Evolutionary conservation across 345 rosid species (phyloP).

Genomic region (Eucalyptus cloeziana): DNA sequence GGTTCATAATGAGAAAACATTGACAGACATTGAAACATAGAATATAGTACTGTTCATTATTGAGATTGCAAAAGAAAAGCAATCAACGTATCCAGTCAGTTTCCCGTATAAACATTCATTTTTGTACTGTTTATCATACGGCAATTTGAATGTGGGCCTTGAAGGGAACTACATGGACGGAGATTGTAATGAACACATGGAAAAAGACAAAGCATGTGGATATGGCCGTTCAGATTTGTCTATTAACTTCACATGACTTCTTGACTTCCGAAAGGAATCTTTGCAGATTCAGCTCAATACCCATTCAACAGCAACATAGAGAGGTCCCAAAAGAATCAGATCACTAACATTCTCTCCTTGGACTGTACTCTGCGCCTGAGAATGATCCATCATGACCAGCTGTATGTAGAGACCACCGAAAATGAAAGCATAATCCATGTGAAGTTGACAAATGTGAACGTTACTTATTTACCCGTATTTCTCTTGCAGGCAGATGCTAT

Average conservation of each 20-base stretch:
- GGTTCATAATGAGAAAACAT: background rate
- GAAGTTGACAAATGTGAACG: background rate
- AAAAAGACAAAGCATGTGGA: background rate
- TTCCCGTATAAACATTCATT: background rate
- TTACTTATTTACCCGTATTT: background rate
- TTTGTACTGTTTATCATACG: background rate
- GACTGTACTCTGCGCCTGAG: background rate
- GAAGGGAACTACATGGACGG: background rate
- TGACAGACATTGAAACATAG: background rate
- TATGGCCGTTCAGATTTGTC: background rate
- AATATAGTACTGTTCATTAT: background rate
- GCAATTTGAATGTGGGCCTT: background rate
- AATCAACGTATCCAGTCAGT: background rate
- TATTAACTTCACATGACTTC: background rate
- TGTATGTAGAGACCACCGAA: background rate
- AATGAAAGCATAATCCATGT: background rate
- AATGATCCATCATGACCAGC: background rate
- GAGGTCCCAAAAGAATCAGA: background rate
- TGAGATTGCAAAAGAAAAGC: background rate
- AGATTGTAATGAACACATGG: background rate
- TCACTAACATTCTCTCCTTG: background rate
- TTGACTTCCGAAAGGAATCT: background rate
- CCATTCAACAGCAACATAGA: background rate
- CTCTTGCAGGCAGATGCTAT: background rate
- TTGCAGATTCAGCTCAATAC: background rate